A percentile compares a stretch with the other conserved stretches of the same genome.
Conservation (phyloP, 2,329 filamentous ascomycete genomes). For the Diaporthe capsici region DNA sequence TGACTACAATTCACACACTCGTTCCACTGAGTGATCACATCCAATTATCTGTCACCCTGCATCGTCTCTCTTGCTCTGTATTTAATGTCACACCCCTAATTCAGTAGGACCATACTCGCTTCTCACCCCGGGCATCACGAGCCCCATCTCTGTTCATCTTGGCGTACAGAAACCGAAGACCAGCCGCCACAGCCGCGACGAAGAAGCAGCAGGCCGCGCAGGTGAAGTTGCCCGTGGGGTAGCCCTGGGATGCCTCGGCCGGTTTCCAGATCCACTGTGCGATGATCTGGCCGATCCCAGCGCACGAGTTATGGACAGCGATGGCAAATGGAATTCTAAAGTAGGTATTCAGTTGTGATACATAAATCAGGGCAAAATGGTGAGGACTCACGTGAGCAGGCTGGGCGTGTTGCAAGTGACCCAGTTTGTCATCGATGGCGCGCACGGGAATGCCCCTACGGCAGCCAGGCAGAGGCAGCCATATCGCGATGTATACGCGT, state of each 20-base stretch:
- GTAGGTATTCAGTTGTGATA: neutral
- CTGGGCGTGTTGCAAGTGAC: slow-evolving; percentile 56
- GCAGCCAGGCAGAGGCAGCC: slow-evolving; percentile 55
- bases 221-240: slow-evolving; percentile 56
- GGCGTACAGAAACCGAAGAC: slow-evolving; percentile 45
- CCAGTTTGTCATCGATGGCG: slow-evolving; percentile 54
- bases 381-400: slow-evolving; percentile 46
- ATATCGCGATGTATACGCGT: slow-evolving; percentile 49
- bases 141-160: slow-evolving; percentile 46
- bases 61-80: neutral
- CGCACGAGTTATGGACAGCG: slow-evolving; percentile 54
- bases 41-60: no score
- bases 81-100: no score
- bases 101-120: slow-evolving; percentile 47
- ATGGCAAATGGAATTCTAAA: slow-evolving; percentile 52
- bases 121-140: slow-evolving; percentile 44
- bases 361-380: no score
- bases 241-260: slow-evolving; percentile 48
- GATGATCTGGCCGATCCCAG: slow-evolving; percentile 55
- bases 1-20: no score
- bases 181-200: slow-evolving; percentile 44
- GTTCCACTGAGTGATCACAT: no score
- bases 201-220: slow-evolving; percentile 56
- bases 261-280: slow-evolving; percentile 57
- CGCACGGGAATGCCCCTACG: slow-evolving; percentile 53